phyloP scores from a whole-genome alignment of 2,329 filamentous ascomycete genomes.

The Byssothecium circinans region DNA sequence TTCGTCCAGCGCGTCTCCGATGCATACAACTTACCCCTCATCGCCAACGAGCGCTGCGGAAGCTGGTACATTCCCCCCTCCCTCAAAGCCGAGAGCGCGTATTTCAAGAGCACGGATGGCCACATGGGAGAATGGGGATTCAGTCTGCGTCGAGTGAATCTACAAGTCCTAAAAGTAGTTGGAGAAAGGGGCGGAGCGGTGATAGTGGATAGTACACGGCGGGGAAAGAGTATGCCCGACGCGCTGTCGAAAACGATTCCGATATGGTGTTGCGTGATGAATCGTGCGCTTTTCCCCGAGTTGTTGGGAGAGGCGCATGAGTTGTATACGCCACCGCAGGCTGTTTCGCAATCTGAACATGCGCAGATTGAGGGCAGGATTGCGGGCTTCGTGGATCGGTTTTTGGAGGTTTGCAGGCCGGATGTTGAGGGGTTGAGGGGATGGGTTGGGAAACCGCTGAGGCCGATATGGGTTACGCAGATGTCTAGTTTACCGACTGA shows the following conservation, averaged over 20 bases:
- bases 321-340: constrained; percentile 71
- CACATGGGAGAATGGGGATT: constrained; percentile 91
- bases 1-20: constrained; percentile 69
- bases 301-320: constrained; percentile 50
- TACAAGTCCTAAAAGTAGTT: constrained; percentile 74
- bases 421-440: constrained; percentile 58
- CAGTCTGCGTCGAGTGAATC: constrained; percentile 79
- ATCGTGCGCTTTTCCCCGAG: constrained; percentile 73
- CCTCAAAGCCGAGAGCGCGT: constrained; percentile 71
- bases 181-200: constrained; percentile 60
- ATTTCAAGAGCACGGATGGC: constrained; percentile 98
- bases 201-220: constrained; percentile 88
- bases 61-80: constrained; percentile 84
- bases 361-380: constrained; percentile 72
- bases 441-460: constrained; percentile 70
- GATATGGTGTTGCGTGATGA: constrained; percentile 89
- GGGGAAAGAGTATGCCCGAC: constrained; percentile 94
- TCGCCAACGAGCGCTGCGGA: constrained; percentile 93
- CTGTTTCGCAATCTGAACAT: constrained; percentile 74
- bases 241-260: constrained; percentile 91
- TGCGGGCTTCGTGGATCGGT: constrained; percentile 56
- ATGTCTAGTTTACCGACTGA: constrained; percentile 57
- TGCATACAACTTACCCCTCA: constrained; percentile 65
- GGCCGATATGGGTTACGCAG: constrained; percentile 78
- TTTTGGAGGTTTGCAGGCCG: constrained; percentile 61